Evolutionary conservation across 441 rosid genomes (phyloP).

Genomic region (Gossypium schwendimanii): DNA sequence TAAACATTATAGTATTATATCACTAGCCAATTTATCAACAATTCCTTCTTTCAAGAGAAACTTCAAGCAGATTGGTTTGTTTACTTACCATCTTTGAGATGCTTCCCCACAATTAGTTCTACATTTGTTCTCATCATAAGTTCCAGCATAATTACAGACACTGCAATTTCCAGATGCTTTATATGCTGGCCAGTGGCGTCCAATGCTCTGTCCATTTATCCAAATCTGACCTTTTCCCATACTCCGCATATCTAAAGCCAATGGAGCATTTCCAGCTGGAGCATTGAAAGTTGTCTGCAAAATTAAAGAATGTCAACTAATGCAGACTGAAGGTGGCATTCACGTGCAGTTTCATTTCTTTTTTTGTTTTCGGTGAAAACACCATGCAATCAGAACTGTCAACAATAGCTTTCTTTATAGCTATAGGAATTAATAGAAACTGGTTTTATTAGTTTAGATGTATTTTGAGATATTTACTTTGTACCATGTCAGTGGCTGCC

Average conservation of each 20-base stretch:
- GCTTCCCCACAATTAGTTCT: conserved; percentile 79
- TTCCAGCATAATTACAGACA: conserved; percentile 61
- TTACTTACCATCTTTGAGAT: conserved; percentile 81
- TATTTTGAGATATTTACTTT: conserved; percentile 42
- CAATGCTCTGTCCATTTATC: conserved; percentile 87
- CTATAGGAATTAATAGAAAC: too few relatives aligned
- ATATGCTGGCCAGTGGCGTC: conserved; percentile 93
- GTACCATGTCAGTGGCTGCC: conserved; percentile 88
- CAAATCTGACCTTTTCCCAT: conserved; percentile 98
- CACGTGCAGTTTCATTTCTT: not conserved
- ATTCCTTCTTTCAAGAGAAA: not conserved
- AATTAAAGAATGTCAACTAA: conserved; percentile 19
- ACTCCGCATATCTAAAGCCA: conserved; percentile 87
- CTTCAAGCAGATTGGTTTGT: not conserved
- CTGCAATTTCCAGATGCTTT: conserved; percentile 75
- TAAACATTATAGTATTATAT: conserved; percentile 17
- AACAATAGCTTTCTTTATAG: not conserved
- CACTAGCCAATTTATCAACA: conserved; percentile 4
- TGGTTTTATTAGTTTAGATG: not conserved
- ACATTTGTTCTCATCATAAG: conserved; percentile 71
- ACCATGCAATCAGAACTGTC: not conserved
- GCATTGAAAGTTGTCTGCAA: conserved; percentile 79
- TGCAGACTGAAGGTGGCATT: not conserved
- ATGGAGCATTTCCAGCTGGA: conserved; percentile 72
- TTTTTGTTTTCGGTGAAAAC: not conserved